Evolutionary conservation across 2,329 filamentous ascomycete species (phyloP).

Genomic region (Thelonectria rubi): DNA sequence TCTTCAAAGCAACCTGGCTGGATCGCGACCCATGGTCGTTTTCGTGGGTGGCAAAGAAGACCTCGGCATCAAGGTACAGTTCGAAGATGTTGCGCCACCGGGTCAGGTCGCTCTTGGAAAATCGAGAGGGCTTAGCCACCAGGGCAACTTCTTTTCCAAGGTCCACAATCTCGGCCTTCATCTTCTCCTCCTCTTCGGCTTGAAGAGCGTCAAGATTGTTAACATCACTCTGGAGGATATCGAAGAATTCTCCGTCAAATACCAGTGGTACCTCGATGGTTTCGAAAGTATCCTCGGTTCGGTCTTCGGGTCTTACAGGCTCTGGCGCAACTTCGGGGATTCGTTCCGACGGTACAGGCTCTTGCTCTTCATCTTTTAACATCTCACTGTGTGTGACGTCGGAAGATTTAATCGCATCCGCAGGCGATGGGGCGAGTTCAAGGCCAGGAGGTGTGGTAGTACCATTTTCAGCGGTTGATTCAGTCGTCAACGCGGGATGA

Average conservation of each 20-base stretch:
- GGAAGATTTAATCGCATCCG: not conserved
- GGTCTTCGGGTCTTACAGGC: not conserved
- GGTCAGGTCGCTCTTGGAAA: slow-evolving; percentile 72
- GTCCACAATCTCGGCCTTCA: slow-evolving; percentile 69
- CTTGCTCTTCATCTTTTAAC: not conserved
- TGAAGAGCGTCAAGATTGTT: slow-evolving; percentile 75
- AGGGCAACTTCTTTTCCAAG: slow-evolving; percentile 72
- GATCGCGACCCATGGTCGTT: slow-evolving; percentile 73
- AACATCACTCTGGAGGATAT: slow-evolving; percentile 76
- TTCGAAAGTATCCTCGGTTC: slow-evolving; percentile 38
- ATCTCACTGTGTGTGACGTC: not conserved
- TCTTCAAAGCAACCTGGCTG: slow-evolving; percentile 70
- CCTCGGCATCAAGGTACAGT: slow-evolving; percentile 78
- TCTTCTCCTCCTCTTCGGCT: slow-evolving; percentile 67
- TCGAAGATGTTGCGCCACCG: slow-evolving; percentile 85
- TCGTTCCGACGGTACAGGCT: not conserved
- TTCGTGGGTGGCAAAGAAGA: slow-evolving; percentile 86
- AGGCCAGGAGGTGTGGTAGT: slow-evolving; percentile 13
- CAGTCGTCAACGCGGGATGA: not conserved
- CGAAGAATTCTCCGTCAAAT: slow-evolving; percentile 83
- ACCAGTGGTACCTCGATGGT: slow-evolving; percentile 77
- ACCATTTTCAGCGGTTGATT: slow-evolving; percentile 8
- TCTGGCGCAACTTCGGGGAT: not conserved
- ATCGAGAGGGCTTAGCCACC: slow-evolving; percentile 70
- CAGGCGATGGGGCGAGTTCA: slow-evolving; percentile 2